Conservation (phyloP, 176 grass and related monocot genomes). For the Paspalum vaginatum region DNA sequence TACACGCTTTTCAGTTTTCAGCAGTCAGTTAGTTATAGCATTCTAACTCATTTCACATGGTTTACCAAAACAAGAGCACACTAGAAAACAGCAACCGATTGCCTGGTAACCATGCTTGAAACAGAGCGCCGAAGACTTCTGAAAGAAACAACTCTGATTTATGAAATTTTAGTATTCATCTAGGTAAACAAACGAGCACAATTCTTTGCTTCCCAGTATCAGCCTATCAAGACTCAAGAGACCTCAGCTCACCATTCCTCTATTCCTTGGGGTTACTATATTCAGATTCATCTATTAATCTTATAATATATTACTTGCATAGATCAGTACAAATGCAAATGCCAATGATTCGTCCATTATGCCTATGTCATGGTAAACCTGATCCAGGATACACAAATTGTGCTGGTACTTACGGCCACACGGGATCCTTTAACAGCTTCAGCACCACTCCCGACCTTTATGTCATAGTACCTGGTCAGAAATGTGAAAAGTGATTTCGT, state of each 20-base stretch:
- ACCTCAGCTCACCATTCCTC: not conserved
- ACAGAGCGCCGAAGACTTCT: not conserved
- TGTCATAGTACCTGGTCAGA: slow-evolving; percentile 82
- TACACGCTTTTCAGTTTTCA: slow-evolving; percentile 30
- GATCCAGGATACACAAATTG: not conserved
- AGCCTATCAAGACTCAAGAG: not conserved
- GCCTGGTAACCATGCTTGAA: not conserved
- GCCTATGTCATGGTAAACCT: not conserved
- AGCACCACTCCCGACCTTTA: slow-evolving; percentile 77
- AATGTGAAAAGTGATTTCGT: not conserved
- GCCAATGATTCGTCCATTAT: not conserved
- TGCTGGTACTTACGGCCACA: slow-evolving; percentile 69
- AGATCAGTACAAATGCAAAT: slow-evolving; percentile 19
- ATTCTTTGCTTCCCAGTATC: not conserved
- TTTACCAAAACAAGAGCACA: not conserved
- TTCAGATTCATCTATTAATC: not conserved
- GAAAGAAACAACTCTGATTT: not conserved
- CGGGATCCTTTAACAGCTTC: slow-evolving; percentile 91
- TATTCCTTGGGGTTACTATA: not conserved
- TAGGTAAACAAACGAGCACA: not conserved
- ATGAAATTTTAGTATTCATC: not conserved
- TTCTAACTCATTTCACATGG: not conserved
- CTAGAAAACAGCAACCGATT: not conserved
- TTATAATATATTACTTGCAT: slow-evolving; percentile 1
- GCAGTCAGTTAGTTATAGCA: slow-evolving; percentile 5